phyloP scores from a whole-genome alignment of 23 red algal genomes.

The Gracilaria caudata region DNA sequence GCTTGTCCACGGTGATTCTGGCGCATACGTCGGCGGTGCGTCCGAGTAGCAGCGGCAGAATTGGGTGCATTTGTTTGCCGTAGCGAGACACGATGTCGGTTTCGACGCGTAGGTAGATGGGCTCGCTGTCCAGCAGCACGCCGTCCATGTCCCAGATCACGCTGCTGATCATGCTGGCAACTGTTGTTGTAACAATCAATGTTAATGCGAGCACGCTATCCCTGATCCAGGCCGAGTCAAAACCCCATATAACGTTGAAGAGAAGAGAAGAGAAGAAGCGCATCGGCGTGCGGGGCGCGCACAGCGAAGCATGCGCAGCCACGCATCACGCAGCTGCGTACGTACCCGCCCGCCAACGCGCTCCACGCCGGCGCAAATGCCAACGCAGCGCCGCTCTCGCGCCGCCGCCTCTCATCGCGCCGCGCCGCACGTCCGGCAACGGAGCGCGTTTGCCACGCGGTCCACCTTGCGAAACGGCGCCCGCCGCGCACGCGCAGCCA shows the following conservation, averaged over 20 bases:
- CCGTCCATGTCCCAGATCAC: conserved; percentile 99
- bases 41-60: conserved; percentile 65
- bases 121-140: conserved; percentile 88
- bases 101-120: conserved; percentile 75
- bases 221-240: too few relatives aligned
- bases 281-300: too few relatives aligned
- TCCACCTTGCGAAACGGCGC: background rate
- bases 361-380: background rate
- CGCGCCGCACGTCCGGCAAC: background rate
- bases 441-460: background rate
- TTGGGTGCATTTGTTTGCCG: conserved; percentile 63
- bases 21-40: conserved; percentile 57
- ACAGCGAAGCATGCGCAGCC: conserved; percentile 13
- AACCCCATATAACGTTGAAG: too few relatives aligned
- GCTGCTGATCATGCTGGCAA: conserved; percentile 39
- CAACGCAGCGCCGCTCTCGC: background rate
- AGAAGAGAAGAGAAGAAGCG: background rate
- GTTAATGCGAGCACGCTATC: too few relatives aligned
- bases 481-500: too few relatives aligned
- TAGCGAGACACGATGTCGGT: conserved; percentile 43
- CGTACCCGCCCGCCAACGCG: background rate
- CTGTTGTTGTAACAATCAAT: too few relatives aligned
- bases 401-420: background rate
- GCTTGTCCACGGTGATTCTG: conserved; percentile 48
- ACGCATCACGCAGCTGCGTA: background rate